Conservation (phyloP, 192 early-diverging fungal genomes). For the Haplosporangium gracile region DNA sequence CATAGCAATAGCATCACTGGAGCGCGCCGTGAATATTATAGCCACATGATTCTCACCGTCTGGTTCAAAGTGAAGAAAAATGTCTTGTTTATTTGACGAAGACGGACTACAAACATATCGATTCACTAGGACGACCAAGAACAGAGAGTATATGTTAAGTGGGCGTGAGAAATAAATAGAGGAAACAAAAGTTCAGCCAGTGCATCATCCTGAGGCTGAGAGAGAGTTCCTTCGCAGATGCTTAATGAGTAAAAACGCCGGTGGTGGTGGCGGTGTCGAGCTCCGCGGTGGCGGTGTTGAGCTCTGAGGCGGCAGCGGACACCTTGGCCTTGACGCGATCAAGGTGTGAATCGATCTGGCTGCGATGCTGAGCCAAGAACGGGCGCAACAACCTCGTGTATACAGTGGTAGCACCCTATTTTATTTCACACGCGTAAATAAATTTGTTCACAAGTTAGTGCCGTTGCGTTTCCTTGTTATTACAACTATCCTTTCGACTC, state of each 20-base stretch:
- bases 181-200: too few species aligned
- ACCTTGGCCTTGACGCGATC: conserved; percentile 45
- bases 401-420: conserved; percentile 82
- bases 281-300: conserved; percentile 21
- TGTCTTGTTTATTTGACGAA: neutral
- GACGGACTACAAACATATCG: too few species aligned
- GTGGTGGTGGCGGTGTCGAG: conserved; percentile 8
- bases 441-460: conserved; percentile 7
- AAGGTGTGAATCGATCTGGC: conserved; percentile 46
- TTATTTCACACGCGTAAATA: neutral
- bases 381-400: conserved; percentile 82
- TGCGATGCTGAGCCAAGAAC: conserved; percentile 65
- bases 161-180: too few species aligned
- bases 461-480: neutral
- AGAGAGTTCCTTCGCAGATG: neutral
- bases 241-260: conserved; percentile 1
- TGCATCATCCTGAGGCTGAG: too few species aligned
- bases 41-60: neutral
- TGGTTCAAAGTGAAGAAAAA: neutral
- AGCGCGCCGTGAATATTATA: too few species aligned
- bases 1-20: too few species aligned
- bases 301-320: conserved; percentile 33
- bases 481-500: neutral
- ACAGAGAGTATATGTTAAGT: too few species aligned
- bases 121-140: too few species aligned